phyloP scores from a whole-genome alignment of 768 basidiomycete species.

The Phanerodontia chrysosporium region DNA sequence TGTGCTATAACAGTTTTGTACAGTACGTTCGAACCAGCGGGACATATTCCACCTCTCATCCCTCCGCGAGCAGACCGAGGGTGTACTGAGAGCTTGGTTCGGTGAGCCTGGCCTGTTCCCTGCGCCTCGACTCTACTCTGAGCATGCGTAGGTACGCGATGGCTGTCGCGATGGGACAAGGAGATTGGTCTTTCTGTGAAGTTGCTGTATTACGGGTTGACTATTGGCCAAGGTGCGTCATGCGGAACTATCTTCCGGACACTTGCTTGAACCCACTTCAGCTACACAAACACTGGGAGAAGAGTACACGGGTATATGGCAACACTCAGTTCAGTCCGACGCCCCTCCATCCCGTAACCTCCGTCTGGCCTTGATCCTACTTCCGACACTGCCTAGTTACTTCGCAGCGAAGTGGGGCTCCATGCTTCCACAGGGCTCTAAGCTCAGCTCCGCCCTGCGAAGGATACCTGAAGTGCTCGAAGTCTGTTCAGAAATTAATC shows the following conservation, averaged over 20 bases:
- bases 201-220: constrained; percentile 68
- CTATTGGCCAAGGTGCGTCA: constrained; percentile 63
- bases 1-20: constrained; percentile 7
- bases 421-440: constrained; percentile 30
- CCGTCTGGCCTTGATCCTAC: constrained; percentile 55
- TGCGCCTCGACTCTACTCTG: constrained; percentile 1
- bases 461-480: constrained; percentile 50
- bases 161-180: constrained; percentile 77
- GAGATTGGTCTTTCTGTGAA: constrained; percentile 71
- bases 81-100: constrained; percentile 70
- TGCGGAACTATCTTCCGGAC: neutral
- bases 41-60: constrained; percentile 75
- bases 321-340: constrained; percentile 44
- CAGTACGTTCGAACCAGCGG: constrained; percentile 83
- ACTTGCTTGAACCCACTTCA: constrained; percentile 23
- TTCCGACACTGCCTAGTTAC: constrained; percentile 65
- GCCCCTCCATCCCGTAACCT: constrained; percentile 41
- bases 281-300: constrained; percentile 85
- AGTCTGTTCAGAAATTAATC: constrained; percentile 62
- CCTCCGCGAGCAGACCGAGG: constrained; percentile 72
- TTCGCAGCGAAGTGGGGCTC: constrained; percentile 47
- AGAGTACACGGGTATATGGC: constrained; percentile 86
- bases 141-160: constrained; percentile 63
- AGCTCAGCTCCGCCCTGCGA: constrained; percentile 28
- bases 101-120: constrained; percentile 55